Base-by-base conservation (phyloP, 1,284 basidiomycete genomes). In the Microbotryum silenes-acaulis region DNA sequence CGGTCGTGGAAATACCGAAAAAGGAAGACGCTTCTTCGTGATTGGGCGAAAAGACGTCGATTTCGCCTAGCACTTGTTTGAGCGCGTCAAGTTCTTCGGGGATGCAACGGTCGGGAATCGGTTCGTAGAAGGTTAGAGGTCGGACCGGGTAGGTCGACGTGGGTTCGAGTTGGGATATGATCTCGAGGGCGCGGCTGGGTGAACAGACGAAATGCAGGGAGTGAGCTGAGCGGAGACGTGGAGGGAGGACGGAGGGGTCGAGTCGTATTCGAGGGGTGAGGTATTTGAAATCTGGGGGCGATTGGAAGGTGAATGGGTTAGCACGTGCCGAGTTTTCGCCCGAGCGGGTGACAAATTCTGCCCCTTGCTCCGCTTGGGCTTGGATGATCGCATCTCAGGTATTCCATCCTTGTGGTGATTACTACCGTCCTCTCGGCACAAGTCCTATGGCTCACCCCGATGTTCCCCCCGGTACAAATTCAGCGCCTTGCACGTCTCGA, bases 121-220 rank as follows among this genome's bases (percentile, higher is more conserved):
- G 71, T 56, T 71, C 71, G 55, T 69, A 71, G 10, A 63, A 56
- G 1, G 67, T 53, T 16, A 51, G 23, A 2, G 68, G 58, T 0
- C 57, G 42, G 53, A 69, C 70, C 1, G 76, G 70, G 4, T 84
- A 75, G 84, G 54, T 81, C 78, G 67, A 6, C 45, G 56, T 57
- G 23, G 53, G 57, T 5, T 7, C 47, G 6, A 69, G 56, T 50
- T 67, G 65, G 16, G 63, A 52, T 0, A 87, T 77, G 57, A 94
- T 87, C 1, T 78, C 78, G 7, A 77, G 73, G 1, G 89, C 89
- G 59, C 92, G 81, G 0, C 79, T 74, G 0, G 88, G 87, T 8
- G 87, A 88, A 73, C 90, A 94, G 20, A 93, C 86, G 68, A 93
- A 89, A 74, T 97, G 92, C 21, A 97, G 74, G 56, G 80, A 82